Conservation (phyloP, 2,329 filamentous ascomycete genomes). For the Fusarium udum region DNA sequence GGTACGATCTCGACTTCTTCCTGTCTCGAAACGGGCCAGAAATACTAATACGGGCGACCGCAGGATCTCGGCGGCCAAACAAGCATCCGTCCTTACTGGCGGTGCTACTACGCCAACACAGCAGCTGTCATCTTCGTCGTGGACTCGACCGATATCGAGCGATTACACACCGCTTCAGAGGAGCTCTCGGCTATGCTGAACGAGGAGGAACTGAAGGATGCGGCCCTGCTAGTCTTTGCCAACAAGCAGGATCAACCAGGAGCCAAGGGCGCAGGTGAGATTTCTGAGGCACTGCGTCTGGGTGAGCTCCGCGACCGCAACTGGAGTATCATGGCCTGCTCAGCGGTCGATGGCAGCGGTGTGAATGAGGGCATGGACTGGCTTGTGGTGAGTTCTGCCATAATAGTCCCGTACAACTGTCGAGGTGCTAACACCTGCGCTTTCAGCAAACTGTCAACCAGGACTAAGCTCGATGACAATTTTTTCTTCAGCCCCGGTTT, state of each 20-base stretch:
- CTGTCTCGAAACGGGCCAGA: not conserved
- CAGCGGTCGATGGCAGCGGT: slow-evolving; percentile 92
- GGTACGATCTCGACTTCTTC: slow-evolving; percentile 63
- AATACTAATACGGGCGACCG: slow-evolving; percentile 16
- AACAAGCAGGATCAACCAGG: slow-evolving; percentile 99
- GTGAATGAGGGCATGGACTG: slow-evolving; percentile 99
- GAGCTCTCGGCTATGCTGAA: slow-evolving; percentile 95
- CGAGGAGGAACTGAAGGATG: slow-evolving; percentile 95
- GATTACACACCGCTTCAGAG: slow-evolving; percentile 89
- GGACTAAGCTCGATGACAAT: slow-evolving; percentile 41
- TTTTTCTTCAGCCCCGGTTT: slow-evolving; percentile 32
- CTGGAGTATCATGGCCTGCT: slow-evolving; percentile 99
- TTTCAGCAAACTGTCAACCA: slow-evolving; percentile 50
- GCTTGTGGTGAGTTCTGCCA: slow-evolving; percentile 77
- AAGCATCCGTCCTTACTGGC: slow-evolving; percentile 98
- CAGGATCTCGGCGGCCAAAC: slow-evolving; percentile 96
- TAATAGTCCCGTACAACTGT: not conserved
- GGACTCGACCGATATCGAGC: slow-evolving; percentile 96
- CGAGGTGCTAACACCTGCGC: slow-evolving; percentile 6
- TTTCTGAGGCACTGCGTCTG: slow-evolving; percentile 89
- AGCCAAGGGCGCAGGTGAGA: slow-evolving; percentile 95
- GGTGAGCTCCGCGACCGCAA: slow-evolving; percentile 94
- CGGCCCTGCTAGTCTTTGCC: slow-evolving; percentile 91
- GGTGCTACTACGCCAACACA: slow-evolving; percentile 99
- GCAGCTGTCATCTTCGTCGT: slow-evolving; percentile 99